Percentiles rank a stretch among this genome's conserved stretches.
Conservation (phyloP, 2,329 filamentous ascomycete species). For the Daldinia sp. region DNA sequence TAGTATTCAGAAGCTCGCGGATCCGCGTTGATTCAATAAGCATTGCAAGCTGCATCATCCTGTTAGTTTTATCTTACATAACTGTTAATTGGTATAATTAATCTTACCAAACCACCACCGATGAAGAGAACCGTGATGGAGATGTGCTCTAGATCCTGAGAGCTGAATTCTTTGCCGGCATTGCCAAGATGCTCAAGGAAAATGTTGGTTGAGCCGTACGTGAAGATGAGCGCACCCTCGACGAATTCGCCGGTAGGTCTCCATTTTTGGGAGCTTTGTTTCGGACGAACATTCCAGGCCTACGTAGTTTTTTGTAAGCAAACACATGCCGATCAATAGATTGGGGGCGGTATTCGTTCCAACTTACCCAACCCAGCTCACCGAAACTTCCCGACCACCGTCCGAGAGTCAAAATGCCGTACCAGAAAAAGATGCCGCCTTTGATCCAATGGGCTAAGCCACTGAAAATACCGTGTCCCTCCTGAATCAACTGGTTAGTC, state of each 20-base stretch:
- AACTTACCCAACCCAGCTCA: conserved; percentile 80
- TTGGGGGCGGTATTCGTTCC: conserved; percentile 6
- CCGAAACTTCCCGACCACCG: conserved; percentile 91
- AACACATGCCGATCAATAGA: neutral
- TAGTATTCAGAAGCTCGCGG: conserved; percentile 70
- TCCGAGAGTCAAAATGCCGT: conserved; percentile 84
- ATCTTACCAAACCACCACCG: conserved; percentile 81
- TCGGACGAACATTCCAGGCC: conserved; percentile 88
- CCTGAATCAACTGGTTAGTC: conserved; percentile 55
- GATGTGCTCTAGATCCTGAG: conserved; percentile 87
- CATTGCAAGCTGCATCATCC: conserved; percentile 60
- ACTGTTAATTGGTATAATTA: neutral
- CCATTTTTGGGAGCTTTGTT: conserved; percentile 64
- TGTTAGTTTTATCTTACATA: conserved; percentile 19
- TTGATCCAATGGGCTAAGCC: conserved; percentile 95
- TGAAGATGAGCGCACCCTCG: conserved; percentile 88
- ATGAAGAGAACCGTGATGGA: conserved; percentile 95
- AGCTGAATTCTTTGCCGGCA: conserved; percentile 74
- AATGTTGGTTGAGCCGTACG: conserved; percentile 89
- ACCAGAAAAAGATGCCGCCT: conserved; percentile 94
- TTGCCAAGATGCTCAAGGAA: conserved; percentile 88
- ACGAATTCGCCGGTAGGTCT: conserved; percentile 86
- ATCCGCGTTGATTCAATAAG: conserved; percentile 79
- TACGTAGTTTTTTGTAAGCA: conserved; percentile 43
- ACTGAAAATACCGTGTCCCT: conserved; percentile 75